phyloP scores from a whole-genome alignment of 345 rosid genomes.

The Populus nigra region DNA sequence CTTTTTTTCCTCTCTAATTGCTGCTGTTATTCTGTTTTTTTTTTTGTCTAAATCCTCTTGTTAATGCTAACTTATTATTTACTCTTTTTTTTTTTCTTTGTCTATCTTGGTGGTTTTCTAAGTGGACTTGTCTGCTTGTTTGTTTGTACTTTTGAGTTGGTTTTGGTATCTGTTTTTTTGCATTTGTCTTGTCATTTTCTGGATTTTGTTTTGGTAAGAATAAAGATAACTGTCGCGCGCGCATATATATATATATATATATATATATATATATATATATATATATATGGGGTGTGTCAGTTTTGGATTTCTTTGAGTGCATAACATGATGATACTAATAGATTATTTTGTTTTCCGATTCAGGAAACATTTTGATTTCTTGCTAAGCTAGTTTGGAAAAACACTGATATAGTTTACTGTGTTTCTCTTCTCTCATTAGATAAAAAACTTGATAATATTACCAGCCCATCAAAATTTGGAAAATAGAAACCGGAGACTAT shows the following conservation, averaged over 20 bases:
- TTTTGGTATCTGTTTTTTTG: not conserved
- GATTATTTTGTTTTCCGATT: conserved; percentile 4
- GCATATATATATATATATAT: not conserved
- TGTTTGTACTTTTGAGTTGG: conserved; percentile 1
- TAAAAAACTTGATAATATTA: not conserved
- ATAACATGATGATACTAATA: not conserved
- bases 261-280: not conserved
- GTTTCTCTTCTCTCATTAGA: not conserved
- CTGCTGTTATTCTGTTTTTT: not conserved
- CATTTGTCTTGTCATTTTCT: conserved; percentile 12
- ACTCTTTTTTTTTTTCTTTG: not conserved
- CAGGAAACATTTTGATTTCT: conserved; percentile 5
- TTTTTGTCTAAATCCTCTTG: not conserved
- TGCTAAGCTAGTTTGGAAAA: not conserved
- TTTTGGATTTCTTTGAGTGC: no score
- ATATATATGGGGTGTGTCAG: not conserved
- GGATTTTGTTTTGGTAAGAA: not conserved
- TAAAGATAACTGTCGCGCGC: not conserved
- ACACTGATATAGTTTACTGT: not conserved
- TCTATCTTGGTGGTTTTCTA: not conserved
- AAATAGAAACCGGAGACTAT: not conserved
- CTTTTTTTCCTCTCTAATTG: not conserved
- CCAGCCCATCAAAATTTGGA: not conserved
- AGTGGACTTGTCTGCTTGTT: conserved; percentile 7
- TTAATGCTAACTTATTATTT: not conserved